phyloP scores from a whole-genome alignment of 306 rosid genomes.

The Cucurbita ficifolia region DNA sequence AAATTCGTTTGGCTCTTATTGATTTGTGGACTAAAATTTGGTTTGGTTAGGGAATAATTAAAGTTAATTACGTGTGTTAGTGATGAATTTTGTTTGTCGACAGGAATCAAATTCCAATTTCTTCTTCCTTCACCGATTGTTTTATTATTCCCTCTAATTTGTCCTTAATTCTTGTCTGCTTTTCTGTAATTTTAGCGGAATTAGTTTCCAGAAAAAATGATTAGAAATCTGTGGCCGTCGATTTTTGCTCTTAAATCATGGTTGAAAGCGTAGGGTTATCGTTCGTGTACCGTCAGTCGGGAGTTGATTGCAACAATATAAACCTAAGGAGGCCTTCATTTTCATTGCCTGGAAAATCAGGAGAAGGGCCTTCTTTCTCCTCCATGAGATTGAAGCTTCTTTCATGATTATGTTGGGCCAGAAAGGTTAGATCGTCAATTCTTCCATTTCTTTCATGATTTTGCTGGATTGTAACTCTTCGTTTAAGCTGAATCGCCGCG shows the following conservation, averaged over 20 bases:
- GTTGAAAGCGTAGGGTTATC: not conserved
- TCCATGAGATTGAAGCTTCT: not conserved
- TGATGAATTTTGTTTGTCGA: not conserved
- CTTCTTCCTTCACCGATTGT: not conserved
- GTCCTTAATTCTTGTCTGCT: not conserved
- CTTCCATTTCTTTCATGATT: not conserved
- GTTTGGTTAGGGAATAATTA: not conserved
- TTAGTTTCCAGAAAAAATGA: not conserved
- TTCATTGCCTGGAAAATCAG: not conserved
- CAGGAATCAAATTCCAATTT: not conserved
- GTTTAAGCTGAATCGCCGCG: not conserved
- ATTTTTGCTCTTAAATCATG: not conserved
- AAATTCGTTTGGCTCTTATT: not conserved
- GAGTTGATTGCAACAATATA: not conserved
- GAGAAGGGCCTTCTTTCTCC: not conserved
- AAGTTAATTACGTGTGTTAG: not conserved
- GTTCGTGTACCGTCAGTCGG: not conserved
- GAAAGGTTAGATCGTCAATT: not conserved
- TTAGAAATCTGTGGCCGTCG: conserved; percentile 1
- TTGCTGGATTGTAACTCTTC: not conserved
- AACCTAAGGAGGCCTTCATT: not conserved
- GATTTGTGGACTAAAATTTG: not conserved
- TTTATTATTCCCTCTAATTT: not conserved
- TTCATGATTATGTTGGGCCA: not conserved
- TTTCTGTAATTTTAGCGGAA: not conserved